Evolutionary conservation across 768 basidiomycete genomes (phyloP), one percentile per base, ranked within the genome.

Genomic region (Rubroboletus satanas): DNA sequence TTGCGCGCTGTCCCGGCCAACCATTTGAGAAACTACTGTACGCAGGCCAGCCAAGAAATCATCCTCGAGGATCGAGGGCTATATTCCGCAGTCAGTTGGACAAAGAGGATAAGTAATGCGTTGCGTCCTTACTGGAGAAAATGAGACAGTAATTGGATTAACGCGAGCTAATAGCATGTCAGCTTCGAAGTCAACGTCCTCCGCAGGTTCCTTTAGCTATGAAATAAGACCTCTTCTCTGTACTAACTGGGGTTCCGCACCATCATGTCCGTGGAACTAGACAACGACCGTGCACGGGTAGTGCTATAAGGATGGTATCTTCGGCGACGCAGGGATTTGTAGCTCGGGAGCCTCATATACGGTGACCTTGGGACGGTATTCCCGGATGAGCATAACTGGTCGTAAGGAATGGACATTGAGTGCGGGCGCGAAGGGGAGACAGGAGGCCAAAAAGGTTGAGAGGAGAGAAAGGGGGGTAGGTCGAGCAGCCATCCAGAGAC

Each of bases 241-340:
- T 36, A 29, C 8, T 17, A 44, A 29, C 2, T 15, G 21, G 11
- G 11, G 23, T 26, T 42, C 29, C 59, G 35, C n/a, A 66, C 62
- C 62, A 41, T 54, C 49, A 43, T 45, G 18, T 55, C 42, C 42
- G 18, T 37, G 26, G 31, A 31, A 47, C 21, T 31, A 8, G 26
- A 41, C 21, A 33, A 43, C 28, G 45, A 23, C 33, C 21, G 55
- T 2, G 54, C 1, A 42, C 43, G 50, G n/a, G 53, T 32, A 21
- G 46, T 48, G 18, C 44, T n/a, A 48, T 66, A 67, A 51, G 66
- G 66, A 44, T 54, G 66, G 35, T 66, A 61, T 46, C 66, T 63
- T 45, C 44, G 44, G 32, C 46, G 37, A 44, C 45, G 58, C 35
- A 65, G 52, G 26, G 59, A 52, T 36, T 57, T 54, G 35, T 66